Evolutionary conservation across 495 filamentous ascomycete species (phyloP).

Genomic region (Penicillium longicatenatum): DNA sequence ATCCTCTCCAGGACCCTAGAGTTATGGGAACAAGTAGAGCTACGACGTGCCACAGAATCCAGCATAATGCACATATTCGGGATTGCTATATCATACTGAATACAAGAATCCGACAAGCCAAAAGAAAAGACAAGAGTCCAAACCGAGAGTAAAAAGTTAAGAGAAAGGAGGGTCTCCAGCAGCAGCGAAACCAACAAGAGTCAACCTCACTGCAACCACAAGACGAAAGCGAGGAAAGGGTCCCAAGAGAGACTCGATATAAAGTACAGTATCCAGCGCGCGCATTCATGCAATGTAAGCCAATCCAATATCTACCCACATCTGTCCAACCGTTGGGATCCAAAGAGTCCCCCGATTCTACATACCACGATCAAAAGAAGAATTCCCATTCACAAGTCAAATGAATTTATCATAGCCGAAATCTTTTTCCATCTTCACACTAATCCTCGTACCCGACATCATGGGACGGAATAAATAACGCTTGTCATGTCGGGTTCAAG

Average conservation of each 20-base stretch:
- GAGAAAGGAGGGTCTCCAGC: conserved; percentile 8
- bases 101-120: conserved; percentile 19
- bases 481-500: conserved; percentile 16
- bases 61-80: conserved; percentile 20
- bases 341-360: conserved; percentile 23
- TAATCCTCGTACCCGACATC: conserved; percentile 10
- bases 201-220: conserved; percentile 6
- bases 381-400: conserved; percentile 21
- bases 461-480: not conserved
- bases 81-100: conserved; percentile 22
- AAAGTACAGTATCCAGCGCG: conserved; percentile 38
- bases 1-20: too few relatives aligned
- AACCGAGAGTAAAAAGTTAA: conserved; percentile 4
- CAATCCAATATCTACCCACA: conserved; percentile 36
- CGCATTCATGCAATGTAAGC: conserved; percentile 36
- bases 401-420: conserved; percentile 28
- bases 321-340: conserved; percentile 20
- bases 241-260: conserved; percentile 28
- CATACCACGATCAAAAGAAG: conserved; percentile 26
- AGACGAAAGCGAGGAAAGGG: conserved; percentile 13
- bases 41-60: not conserved
- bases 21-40: not conserved
- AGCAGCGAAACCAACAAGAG: conserved; percentile 14
- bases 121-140: conserved; percentile 14
- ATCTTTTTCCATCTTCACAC: conserved; percentile 21